A percentile compares a stretch with the other conserved stretches of the same genome.
Conservation (phyloP, 192 early-diverging fungal genomes). For the Funneliformis mosseae region DNA sequence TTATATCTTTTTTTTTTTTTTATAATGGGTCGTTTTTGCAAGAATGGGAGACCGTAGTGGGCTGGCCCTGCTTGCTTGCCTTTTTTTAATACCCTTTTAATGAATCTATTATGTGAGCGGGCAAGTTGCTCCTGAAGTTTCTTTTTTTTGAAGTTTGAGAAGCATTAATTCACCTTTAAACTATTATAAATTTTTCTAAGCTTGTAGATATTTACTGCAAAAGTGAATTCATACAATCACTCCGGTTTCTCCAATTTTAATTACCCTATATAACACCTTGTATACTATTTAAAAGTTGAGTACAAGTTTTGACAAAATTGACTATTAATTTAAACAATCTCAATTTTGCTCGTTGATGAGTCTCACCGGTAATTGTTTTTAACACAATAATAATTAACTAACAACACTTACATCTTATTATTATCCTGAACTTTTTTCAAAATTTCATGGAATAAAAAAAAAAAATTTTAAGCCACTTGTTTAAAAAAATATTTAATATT, state of each 20-base stretch:
- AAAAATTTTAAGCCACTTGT: not conserved
- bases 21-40: not conserved
- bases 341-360: not conserved
- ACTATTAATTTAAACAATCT: not conserved
- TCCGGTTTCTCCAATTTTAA: not conserved
- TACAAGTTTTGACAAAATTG: not conserved
- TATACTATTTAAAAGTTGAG: not conserved
- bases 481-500: too few species aligned
- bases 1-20: not conserved
- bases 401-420: too few species aligned
- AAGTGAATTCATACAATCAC: too few species aligned
- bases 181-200: not conserved
- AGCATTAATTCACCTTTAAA: not conserved
- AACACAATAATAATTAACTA: too few species aligned
- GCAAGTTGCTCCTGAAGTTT: not conserved
- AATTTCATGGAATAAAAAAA: not conserved
- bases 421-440: not conserved
- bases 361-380: not conserved
- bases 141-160: not conserved
- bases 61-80: slow-evolving; percentile 20
- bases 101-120: not conserved
- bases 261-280: not conserved
- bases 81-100: not conserved
- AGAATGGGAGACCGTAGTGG: not conserved
- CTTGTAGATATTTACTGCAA: not conserved